These are phyloP conservation scores for Triticum urartu DNA, from an alignment of 176 grass and related monocot species.

Conservation along the genomic window DNA sequence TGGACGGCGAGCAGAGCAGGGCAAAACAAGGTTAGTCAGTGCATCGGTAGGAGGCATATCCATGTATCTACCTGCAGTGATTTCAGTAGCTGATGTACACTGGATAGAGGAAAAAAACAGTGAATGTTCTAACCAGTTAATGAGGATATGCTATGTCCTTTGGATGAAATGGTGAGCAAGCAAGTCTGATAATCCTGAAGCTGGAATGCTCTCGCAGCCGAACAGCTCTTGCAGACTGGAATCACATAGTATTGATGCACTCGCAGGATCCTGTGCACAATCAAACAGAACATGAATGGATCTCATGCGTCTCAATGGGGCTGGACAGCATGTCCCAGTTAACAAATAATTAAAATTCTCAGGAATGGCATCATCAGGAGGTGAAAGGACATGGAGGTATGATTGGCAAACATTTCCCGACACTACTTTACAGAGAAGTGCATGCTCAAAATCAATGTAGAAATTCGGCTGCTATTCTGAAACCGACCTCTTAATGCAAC, in stretches of 20 bases:
- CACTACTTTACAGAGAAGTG: neutral
- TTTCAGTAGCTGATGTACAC: neutral
- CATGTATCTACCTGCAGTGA: neutral
- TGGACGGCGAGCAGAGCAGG: neutral
- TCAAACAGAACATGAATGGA: conserved; percentile 20
- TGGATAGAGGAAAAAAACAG: neutral
- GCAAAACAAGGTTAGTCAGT: neutral
- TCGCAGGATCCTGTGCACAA: conserved; percentile 59
- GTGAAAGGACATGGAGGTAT: neutral
- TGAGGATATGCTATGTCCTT: conserved; percentile 60
- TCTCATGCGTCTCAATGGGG: neutral
- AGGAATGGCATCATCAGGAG: neutral
- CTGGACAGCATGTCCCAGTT: neutral
- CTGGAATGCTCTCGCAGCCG: conserved; percentile 68
- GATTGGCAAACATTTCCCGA: neutral
- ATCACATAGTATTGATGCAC: conserved; percentile 74
- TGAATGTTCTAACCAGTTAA: conserved; percentile 62
- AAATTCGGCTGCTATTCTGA: neutral
- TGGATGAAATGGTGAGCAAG: conserved; percentile 73
- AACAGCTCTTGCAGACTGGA: conserved; percentile 86
- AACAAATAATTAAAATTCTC: neutral
- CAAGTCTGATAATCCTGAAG: conserved; percentile 63
- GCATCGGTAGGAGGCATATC: neutral
- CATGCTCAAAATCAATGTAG: neutral
- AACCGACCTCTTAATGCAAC: neutral